phyloP scores from a whole-genome alignment of 495 filamentous ascomycete genomes.

The Emericellopsis terricola region DNA sequence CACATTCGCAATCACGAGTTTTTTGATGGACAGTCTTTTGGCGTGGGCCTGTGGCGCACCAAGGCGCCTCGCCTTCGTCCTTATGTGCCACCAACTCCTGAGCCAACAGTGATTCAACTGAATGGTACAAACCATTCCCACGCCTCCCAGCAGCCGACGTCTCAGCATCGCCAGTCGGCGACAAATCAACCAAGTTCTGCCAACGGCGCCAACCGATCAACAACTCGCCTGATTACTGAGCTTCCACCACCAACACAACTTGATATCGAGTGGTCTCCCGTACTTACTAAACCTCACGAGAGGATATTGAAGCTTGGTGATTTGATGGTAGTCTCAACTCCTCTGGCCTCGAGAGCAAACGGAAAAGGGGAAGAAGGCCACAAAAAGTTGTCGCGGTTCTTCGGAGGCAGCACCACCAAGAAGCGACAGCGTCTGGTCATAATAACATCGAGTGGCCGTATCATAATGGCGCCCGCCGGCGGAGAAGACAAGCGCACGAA shows the following conservation, averaged over 20 bases:
- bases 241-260: constrained; percentile 89
- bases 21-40: constrained; percentile 81
- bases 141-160: constrained; percentile 24
- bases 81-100: constrained; percentile 63
- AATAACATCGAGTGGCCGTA: constrained; percentile 78
- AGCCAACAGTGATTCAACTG: constrained; percentile 60
- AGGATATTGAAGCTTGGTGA: constrained; percentile 91
- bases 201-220: constrained; percentile 35
- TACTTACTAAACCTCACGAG: constrained; percentile 78
- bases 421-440: constrained; percentile 87
- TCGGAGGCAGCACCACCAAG: constrained; percentile 76
- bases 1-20: constrained; percentile 97
- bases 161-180: constrained; percentile 19
- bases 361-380: constrained; percentile 34
- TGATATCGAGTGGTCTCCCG: constrained; percentile 98
- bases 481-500: constrained; percentile 95
- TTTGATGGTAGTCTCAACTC: constrained; percentile 60
- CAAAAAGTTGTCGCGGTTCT: constrained; percentile 85
- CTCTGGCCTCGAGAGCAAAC: constrained; percentile 50
- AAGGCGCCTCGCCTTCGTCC: constrained; percentile 81
- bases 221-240: constrained; percentile 85
- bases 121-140: constrained; percentile 40
- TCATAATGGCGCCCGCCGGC: constrained; percentile 80
- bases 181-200: too few relatives aligned
- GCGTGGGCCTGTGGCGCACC: constrained; percentile 70